Conservation (phyloP, 2,329 filamentous ascomycete species). For the Colletotrichum neosansevieriae region DNA sequence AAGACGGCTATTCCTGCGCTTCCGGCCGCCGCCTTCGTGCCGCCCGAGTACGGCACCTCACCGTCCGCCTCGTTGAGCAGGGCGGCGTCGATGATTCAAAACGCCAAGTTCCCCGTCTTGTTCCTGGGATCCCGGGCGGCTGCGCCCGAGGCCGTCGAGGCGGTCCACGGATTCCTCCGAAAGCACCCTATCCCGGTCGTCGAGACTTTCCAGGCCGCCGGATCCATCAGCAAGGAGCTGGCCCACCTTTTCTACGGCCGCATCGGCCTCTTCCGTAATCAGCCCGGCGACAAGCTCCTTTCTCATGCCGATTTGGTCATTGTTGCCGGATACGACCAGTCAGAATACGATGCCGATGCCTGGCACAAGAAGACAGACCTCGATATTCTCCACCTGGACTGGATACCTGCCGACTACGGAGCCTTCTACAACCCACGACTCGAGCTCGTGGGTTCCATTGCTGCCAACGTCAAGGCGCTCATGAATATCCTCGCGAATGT, state of each 20-base stretch:
- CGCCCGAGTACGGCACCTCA: conserved; percentile 56
- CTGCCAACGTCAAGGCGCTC: conserved; percentile 54
- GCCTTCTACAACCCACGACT: conserved; percentile 54
- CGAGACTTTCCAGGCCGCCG: conserved; percentile 64
- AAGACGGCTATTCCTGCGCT: conserved; percentile 52
- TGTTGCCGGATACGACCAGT: conserved; percentile 60
- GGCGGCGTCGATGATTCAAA: conserved; percentile 50
- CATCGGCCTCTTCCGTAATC: conserved; percentile 62
- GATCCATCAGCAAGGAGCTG: conserved; percentile 57
- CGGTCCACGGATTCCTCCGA: conserved; percentile 55
- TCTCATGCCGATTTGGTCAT: conserved; percentile 47
- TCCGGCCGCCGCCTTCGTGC: conserved; percentile 51
- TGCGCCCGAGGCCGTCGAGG: conserved; percentile 53
- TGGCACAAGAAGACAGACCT: conserved; percentile 55
- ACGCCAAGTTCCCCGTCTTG: conserved; percentile 55
- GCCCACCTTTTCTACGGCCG: conserved; percentile 59
- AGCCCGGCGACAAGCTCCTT: conserved; percentile 59
- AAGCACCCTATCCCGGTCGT: conserved; percentile 58
- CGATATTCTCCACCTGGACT: conserved; percentile 57
- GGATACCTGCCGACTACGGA: conserved; percentile 54
- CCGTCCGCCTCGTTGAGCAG: conserved; percentile 47
- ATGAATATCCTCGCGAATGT: conserved; percentile 48
- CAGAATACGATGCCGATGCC: conserved; percentile 58
- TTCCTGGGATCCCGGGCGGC: conserved; percentile 59
- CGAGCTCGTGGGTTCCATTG: conserved; percentile 57